A percentile compares a stretch with the other conserved stretches of the same genome.
Conservation (phyloP, 176 grass and related monocot species). For the Lolium rigidum region DNA sequence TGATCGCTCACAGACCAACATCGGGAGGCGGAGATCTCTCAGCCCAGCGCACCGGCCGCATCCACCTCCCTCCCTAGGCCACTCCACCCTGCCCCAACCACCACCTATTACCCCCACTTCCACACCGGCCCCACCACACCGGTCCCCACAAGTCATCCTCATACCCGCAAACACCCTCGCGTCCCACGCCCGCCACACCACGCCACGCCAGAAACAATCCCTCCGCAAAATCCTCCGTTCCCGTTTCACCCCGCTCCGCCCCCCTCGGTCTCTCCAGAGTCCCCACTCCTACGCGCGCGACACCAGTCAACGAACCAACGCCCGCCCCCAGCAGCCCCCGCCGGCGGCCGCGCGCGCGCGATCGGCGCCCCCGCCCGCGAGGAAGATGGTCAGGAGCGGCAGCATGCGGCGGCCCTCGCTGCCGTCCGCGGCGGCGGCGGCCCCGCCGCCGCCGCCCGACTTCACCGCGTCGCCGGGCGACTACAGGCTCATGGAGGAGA, state of each 20-base stretch:
- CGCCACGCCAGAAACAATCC: slow-evolving; percentile 37
- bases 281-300: neutral
- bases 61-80: slow-evolving; percentile 8
- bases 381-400: slow-evolving; percentile 38
- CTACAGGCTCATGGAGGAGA: slow-evolving; percentile 81
- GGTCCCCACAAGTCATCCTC: slow-evolving; percentile 5
- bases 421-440: slow-evolving; percentile 2
- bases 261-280: neutral
- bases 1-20: slow-evolving; percentile 17
- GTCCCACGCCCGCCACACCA: slow-evolving; percentile 48
- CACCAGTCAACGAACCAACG: neutral
- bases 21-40: slow-evolving; percentile 10
- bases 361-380: neutral
- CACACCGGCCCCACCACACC: accelerated
- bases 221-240: slow-evolving; percentile 35
- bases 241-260: neutral
- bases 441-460: slow-evolving; percentile 8
- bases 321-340: slow-evolving; percentile 5
- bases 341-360: slow-evolving; percentile 19
- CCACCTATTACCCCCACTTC: neutral
- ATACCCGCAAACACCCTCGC: neutral
- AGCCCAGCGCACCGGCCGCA: neutral
- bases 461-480: slow-evolving; percentile 60
- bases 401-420: slow-evolving; percentile 19
- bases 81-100: neutral